Percentiles rank a stretch among this genome's conserved stretches.
These are phyloP conservation scores for Puccinia coronata DNA, from an alignment of 1,284 basidiomycete genomes.

Conservation along the genomic window DNA sequence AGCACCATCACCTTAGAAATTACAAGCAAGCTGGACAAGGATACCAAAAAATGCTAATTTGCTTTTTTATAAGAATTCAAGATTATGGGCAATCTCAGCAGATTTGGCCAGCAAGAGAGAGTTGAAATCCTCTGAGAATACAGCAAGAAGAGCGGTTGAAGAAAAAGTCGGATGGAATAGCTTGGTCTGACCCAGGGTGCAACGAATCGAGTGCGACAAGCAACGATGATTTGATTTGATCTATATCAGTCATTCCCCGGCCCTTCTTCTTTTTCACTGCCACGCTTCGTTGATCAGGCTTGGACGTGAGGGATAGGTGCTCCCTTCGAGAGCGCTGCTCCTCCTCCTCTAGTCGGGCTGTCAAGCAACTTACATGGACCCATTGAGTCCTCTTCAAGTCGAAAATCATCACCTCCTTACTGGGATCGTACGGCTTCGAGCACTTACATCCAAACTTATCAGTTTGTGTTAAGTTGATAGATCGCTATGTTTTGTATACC, in stretches of 20 bases:
- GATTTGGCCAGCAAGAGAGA: not conserved
- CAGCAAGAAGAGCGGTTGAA: not conserved
- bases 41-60: too few species aligned
- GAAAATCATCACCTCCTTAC: slow-evolving; percentile 2
- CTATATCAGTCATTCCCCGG: not conserved
- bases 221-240: not conserved
- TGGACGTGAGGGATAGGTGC: not conserved
- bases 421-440: not conserved
- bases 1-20: too few species aligned
- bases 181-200: not conserved
- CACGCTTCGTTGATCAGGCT: not conserved
- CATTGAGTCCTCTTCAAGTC: not conserved
- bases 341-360: not conserved
- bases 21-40: too few species aligned
- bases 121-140: not conserved
- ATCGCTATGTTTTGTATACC: not conserved
- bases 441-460: slow-evolving; percentile 17
- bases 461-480: not conserved
- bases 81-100: too few species aligned
- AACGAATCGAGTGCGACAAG: not conserved
- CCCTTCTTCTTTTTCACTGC: not conserved
- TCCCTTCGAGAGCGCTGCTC: not conserved
- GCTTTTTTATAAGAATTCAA: too few species aligned
- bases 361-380: slow-evolving; percentile 16
- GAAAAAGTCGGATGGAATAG: not conserved